Evolutionary conservation across 371 early-diverging fungal species (phyloP).

Genomic region (Apophysomyces variabilis): DNA sequence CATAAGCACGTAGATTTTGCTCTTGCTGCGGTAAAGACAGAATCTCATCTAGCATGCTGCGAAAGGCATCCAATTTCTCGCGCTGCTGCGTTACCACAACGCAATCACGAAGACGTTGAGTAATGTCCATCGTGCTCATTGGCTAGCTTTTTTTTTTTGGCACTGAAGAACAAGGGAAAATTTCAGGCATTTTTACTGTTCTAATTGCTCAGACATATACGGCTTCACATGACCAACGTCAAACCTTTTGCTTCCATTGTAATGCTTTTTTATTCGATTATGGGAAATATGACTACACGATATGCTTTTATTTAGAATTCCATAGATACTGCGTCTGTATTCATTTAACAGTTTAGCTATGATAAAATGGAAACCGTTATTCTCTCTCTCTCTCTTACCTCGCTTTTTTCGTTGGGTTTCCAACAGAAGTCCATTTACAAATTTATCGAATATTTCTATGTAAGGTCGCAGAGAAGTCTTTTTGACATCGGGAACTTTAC

Average conservation of each 20-base stretch:
- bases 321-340: background rate
- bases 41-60: constrained; percentile 34
- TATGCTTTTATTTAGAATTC: background rate
- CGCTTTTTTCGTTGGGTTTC: constrained; percentile 44
- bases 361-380: background rate
- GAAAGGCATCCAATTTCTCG: constrained; percentile 46
- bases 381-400: constrained; percentile 31
- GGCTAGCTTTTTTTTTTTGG: background rate
- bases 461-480: constrained; percentile 67
- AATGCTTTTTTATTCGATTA: no score
- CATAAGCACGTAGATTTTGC: constrained; percentile 44
- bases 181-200: background rate
- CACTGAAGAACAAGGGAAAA: background rate
- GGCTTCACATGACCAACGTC: no score
- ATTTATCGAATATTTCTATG: constrained; percentile 70
- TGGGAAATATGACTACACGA: background rate
- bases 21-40: constrained; percentile 27
- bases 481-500: constrained; percentile 55
- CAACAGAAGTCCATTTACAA: constrained; percentile 57
- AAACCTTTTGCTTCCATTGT: no score
- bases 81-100: constrained; percentile 43
- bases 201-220: background rate
- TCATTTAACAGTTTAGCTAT: background rate
- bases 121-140: constrained; percentile 31
- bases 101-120: constrained; percentile 33